Evolutionary conservation across 1,284 basidiomycete genomes (phyloP).

Genomic region (Irpex sp.): DNA sequence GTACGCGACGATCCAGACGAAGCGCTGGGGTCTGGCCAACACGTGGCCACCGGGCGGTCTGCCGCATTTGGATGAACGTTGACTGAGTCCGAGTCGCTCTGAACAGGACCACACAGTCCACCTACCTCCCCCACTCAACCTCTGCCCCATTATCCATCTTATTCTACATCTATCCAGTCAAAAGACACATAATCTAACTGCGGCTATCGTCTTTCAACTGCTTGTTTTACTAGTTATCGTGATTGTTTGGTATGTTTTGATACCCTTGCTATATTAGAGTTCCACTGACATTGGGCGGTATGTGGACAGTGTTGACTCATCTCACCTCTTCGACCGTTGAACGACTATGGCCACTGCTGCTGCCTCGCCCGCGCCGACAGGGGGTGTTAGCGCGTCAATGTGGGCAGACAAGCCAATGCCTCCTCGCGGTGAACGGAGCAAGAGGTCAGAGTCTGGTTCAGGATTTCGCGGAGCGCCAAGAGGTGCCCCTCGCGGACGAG

Average conservation of each 20-base stretch:
- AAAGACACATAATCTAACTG: not conserved
- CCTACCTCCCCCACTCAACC: not conserved
- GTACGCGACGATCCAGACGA: slow-evolving; percentile 1
- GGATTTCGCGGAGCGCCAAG: slow-evolving; percentile 36
- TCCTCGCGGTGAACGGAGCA: slow-evolving; percentile 38
- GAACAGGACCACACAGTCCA: not conserved
- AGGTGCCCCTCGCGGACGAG: slow-evolving; percentile 26
- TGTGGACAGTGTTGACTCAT: not conserved
- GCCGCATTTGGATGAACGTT: not conserved
- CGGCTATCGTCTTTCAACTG: not conserved
- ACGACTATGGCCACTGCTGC: slow-evolving; percentile 16
- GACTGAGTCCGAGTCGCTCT: not conserved
- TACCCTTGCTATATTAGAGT: not conserved
- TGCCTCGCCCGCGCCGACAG: slow-evolving; percentile 17
- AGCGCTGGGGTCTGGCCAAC: not conserved
- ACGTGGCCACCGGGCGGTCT: not conserved
- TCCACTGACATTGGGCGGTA: not conserved
- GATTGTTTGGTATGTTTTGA: not conserved
- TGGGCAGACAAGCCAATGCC: slow-evolving; percentile 21
- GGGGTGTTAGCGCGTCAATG: slow-evolving; percentile 20
- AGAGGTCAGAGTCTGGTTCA: slow-evolving; percentile 39
- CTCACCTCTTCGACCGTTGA: slow-evolving; percentile 1
- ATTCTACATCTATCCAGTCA: not conserved
- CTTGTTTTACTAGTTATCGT: not conserved
- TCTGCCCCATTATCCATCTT: not conserved